Conservation (phyloP, 2,329 filamentous ascomycete genomes). For the Fusarium nygamai region DNA sequence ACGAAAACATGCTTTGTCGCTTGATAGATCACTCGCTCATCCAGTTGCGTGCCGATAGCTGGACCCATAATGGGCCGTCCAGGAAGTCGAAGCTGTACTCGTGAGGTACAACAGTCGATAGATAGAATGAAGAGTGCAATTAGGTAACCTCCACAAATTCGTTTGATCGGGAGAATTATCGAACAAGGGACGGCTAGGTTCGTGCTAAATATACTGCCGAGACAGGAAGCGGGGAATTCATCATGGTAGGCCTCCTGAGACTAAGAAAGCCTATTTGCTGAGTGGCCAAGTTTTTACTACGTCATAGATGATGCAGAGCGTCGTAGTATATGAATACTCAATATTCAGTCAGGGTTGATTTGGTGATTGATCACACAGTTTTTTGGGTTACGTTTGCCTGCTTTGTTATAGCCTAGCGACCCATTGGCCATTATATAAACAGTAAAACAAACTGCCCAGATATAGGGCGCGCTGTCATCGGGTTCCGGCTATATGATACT, state of each 20-base stretch:
- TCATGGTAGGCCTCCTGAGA: not conserved
- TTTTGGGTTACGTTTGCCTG: accelerated
- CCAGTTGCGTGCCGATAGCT: not conserved
- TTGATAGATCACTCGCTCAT: not conserved
- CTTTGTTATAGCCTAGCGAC: not conserved
- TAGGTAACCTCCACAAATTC: accelerated
- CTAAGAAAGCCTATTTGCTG: not conserved
- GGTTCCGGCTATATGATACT: not conserved
- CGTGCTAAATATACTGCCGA: accelerated
- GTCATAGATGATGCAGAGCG: not conserved
- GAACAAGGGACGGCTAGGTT: accelerated
- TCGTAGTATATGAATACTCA: accelerated
- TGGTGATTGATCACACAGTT: accelerated
- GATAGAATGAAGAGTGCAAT: accelerated
- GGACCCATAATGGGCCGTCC: accelerated
- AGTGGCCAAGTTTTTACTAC: accelerated
- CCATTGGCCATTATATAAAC: not conserved
- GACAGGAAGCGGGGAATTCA: accelerated
- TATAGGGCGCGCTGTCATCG: accelerated
- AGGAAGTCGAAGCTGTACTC: accelerated
- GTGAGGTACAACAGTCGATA: accelerated
- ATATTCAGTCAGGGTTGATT: accelerated
- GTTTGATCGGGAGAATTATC: accelerated
- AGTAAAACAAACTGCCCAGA: not conserved
- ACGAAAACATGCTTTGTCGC: not conserved